Base-by-base conservation (phyloP, 768 basidiomycete genomes). In the Tubosaeta sp. region DNA sequence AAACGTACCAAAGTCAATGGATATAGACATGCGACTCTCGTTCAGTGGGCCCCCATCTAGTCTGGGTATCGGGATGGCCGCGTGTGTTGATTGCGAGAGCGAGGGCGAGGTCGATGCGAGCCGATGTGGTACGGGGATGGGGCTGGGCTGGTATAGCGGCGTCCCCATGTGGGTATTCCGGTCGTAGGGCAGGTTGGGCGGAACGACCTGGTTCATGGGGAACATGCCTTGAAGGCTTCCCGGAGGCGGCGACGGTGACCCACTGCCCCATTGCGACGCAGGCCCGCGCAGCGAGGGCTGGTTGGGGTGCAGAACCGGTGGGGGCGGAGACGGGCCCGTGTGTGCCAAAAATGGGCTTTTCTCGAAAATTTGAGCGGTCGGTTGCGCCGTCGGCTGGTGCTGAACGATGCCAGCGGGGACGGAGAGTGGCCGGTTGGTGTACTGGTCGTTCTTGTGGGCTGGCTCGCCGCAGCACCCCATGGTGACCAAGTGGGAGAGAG, bases 1-100 rank as follows among this genome's bases (percentile, higher is more conserved):
- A 14, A 44, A 68, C 77, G 53, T 56, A 86, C 87, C 88, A 60
- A 90, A 90, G 69, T 91, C 89, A 54, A 91, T 90, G 4, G 88
- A 82, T 18, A 91, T 75, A 11, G 87, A 89, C 71, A 91, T 74
- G 63, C 84, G 88, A n/a, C 87, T 85, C 64, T 90, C 87, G 58
- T 88, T 78, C 16, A 65, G 56, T 22, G 62, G 25, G 52, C 13
- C 55, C 10, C 63, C 59, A 21, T 63, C 58, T 36, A 55, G 53
- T 25, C 62, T 64, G 18, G 62, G 22, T 21, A 40, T 34, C 21
- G 55, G 27, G 9, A 44, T 30, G 29, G 18, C n/a, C 12, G 36
- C 16, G 30, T 53, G 53, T 0, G 52, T 22, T 8, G 57, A 52
- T 2, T 19, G 6, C 16, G 44, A 5, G 44, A 63, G 7, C 4